Evolutionary conservation across 192 early-diverging fungal genomes (phyloP).

Genomic region (Jimgerdemannia flammicorona): DNA sequence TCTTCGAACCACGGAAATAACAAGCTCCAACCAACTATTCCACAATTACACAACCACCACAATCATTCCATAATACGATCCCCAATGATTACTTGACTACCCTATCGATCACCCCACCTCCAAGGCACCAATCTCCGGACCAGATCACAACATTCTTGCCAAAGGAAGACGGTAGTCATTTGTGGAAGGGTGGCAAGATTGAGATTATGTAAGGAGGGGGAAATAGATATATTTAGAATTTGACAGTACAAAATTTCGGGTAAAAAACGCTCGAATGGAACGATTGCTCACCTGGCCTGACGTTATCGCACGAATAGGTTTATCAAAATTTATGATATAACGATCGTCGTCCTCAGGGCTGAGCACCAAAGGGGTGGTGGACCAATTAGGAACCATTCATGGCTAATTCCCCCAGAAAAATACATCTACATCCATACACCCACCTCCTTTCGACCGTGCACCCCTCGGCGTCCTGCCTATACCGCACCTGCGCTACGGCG

Average conservation of each 20-base stretch:
- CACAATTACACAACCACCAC: no score
- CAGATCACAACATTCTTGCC: conserved; percentile 33
- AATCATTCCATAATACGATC: no score
- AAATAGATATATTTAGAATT: no score
- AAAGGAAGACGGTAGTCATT: background rate
- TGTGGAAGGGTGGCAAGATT: no score
- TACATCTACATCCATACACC: background rate
- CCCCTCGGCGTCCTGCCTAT: conserved; percentile 48
- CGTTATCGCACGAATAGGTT: conserved; percentile 35
- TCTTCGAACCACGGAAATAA: no score
- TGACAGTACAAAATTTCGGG: no score
- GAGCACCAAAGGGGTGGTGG: no score
- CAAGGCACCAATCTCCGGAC: conserved; percentile 41
- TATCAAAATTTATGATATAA: conserved; percentile 23
- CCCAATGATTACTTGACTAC: conserved; percentile 3
- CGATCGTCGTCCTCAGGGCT: conserved; percentile 1
- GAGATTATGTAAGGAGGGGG: no score
- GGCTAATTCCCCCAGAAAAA: no score
- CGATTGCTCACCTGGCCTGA: conserved; percentile 21
- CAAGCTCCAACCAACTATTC: no score
- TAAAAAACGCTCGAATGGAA: background rate
- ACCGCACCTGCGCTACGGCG: conserved; percentile 52
- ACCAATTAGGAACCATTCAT: no score
- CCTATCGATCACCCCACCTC: conserved; percentile 35
- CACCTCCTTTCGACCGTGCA: conserved; percentile 28